Percentiles rank a stretch among this genome's conserved stretches.
Evolutionary conservation across 2,329 filamentous ascomycete genomes (phyloP).

Genomic region (Ophiostoma piceae): DNA sequence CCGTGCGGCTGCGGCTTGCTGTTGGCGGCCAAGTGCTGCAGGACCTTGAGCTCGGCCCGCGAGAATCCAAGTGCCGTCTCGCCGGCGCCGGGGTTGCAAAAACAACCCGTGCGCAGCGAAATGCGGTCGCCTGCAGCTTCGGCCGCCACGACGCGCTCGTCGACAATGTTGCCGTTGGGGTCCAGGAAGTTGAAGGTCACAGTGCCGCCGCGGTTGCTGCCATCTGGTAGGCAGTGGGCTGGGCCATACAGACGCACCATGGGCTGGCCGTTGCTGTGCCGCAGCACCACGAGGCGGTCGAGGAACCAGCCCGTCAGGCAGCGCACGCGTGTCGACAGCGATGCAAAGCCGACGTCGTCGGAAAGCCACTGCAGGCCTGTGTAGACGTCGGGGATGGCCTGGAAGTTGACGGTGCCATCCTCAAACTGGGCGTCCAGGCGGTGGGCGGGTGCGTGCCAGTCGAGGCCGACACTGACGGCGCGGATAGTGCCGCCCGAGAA

Average conservation of each 20-base stretch:
- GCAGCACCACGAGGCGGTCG: constrained; percentile 31
- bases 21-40: constrained; percentile 24
- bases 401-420: constrained; percentile 40
- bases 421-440: constrained; percentile 35
- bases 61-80: constrained; percentile 36
- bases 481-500: constrained; percentile 39
- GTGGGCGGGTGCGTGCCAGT: constrained; percentile 33
- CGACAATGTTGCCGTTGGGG: constrained; percentile 32
- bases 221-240: constrained; percentile 18
- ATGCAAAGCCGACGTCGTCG: constrained; percentile 31
- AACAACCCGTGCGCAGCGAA: constrained; percentile 40
- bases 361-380: constrained; percentile 38
- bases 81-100: constrained; percentile 40
- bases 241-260: constrained; percentile 38
- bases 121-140: constrained; percentile 36
- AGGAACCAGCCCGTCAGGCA: constrained; percentile 39
- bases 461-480: constrained; percentile 33
- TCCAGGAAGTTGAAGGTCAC: constrained; percentile 40
- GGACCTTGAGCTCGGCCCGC: constrained; percentile 18
- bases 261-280: constrained; percentile 34
- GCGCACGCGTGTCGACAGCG: constrained; percentile 33
- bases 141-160: constrained; percentile 36
- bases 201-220: constrained; percentile 35
- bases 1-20: constrained; percentile 6
- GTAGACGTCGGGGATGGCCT: constrained; percentile 38